Conservation (phyloP, 148 eudicot genomes). For the Rhododendron mucronatum region DNA sequence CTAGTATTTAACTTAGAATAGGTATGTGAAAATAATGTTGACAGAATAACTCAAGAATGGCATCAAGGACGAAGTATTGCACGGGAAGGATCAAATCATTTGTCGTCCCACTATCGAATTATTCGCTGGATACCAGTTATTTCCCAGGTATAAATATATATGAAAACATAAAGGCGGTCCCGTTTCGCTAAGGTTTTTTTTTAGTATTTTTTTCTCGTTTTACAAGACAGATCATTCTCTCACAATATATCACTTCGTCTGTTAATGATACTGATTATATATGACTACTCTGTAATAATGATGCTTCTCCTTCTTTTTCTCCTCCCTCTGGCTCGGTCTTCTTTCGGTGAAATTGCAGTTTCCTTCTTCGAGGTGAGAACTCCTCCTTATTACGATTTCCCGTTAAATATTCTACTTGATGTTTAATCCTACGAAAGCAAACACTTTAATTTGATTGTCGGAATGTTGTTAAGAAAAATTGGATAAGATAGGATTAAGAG, state of each 20-base stretch:
- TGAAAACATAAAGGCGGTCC: too few species aligned
- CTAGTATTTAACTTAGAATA: neutral
- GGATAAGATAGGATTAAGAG: too few species aligned
- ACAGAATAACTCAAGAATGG: constrained; percentile 86
- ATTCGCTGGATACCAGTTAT: constrained; percentile 59
- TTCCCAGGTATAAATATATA: constrained; percentile 47
- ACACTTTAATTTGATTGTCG: neutral
- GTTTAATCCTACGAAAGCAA: neutral
- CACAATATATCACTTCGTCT: too few species aligned
- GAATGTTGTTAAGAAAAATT: too few species aligned
- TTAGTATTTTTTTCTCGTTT: too few species aligned
- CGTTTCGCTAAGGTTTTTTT: too few species aligned
- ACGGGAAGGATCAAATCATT: constrained; percentile 84
- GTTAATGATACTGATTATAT: neutral
- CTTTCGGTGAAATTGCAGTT: constrained; percentile 45
- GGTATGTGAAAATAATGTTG: neutral
- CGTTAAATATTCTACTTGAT: neutral
- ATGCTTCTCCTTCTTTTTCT: neutral
- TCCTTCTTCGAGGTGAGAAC: constrained; percentile 88
- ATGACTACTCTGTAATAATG: neutral
- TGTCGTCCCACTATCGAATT: constrained; percentile 72
- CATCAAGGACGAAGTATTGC: constrained; percentile 76
- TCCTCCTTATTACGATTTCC: constrained; percentile 2
- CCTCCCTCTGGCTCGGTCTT: constrained; percentile 4
- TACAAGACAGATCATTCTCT: too few species aligned